Evolutionary conservation across 768 basidiomycete genomes (phyloP), one percentile per base, ranked within the genome.

Genomic region (Sistotremastrum niveocremeum): DNA sequence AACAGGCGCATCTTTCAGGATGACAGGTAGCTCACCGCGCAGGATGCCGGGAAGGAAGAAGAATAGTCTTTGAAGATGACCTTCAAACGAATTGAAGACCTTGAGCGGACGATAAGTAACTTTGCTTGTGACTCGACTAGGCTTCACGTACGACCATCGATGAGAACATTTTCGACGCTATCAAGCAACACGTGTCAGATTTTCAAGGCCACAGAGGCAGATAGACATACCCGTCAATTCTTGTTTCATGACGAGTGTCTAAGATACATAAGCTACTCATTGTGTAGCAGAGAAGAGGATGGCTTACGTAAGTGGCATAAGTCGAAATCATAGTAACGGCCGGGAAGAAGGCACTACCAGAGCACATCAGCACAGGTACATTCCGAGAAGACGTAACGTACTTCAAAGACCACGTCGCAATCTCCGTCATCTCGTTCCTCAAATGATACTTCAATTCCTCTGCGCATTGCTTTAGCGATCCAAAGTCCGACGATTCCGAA

Each of bases 251-350:
- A 70, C 54, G 0, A 67, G 33, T 7, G 68, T 70, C 60, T 61
- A 38, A 1, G 45, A 20, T 10, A 31, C 4, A 42, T 52, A 44
- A 34, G 4, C 32, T 10, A 31, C 32, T n/a, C 10, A 6, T n/a
- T 9, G 20, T 44, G 43, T 9, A 20, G 20, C 33, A 37, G n/a
- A 41, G 11, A 39, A 4, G 10, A 35, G 8, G 7, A 3, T 28
- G 6, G 56, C 74, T 45, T 61, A 79, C 68, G 49, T 78, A 84
- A 5, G 74, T 65, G 2, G 70, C 65, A 52, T 74, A 84, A 1
- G 80, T 78, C 10, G 72, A 68, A 38, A 79, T 54, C 82, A 84
- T 85, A 31, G 74, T 77, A 1, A 73, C 35, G 7, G 83, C 57
- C 0, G 84, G 83, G 39, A 84, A 70, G 36, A 74, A 47, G 50